A percentile compares a stretch with the other conserved stretches of the same genome.
These are phyloP conservation scores for Prunus armeniaca DNA, from an alignment of 306 rosid genomes.

Conservation along the genomic window DNA sequence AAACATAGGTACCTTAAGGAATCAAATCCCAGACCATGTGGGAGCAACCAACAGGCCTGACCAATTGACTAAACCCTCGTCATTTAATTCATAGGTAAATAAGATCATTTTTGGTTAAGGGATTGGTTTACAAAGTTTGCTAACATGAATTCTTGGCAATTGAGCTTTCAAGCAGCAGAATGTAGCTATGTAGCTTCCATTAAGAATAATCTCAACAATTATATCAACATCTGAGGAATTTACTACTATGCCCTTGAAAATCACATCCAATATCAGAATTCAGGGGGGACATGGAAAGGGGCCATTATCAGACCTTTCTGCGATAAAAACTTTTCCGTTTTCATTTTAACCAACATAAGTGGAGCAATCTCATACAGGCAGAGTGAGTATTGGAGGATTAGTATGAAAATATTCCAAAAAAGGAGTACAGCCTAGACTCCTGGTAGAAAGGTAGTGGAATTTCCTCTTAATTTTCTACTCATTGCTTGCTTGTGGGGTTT, in stretches of 20 bases:
- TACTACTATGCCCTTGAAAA: background rate
- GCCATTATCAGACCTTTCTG: too few relatives aligned
- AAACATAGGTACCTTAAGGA: background rate
- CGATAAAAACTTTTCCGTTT: too few relatives aligned
- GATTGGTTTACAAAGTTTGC: background rate
- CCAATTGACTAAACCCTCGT: background rate
- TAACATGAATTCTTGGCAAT: background rate
- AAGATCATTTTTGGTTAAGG: background rate
- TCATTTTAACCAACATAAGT: too few relatives aligned
- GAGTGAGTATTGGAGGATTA: too few relatives aligned
- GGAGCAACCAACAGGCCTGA: background rate
- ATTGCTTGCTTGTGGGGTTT: background rate
- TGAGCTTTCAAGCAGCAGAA: background rate
- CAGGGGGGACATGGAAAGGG: too few relatives aligned
- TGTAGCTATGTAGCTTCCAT: background rate
- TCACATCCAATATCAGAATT: background rate
- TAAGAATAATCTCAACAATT: background rate
- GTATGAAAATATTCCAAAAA: too few relatives aligned
- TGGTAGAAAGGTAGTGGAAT: too few relatives aligned
- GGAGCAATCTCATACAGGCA: too few relatives aligned
- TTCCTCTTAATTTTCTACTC: background rate
- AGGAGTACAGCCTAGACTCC: too few relatives aligned
- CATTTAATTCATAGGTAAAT: background rate
- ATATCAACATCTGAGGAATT: background rate
- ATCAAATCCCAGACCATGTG: background rate